Evolutionary conservation across 1,284 basidiomycete genomes (phyloP).

Genomic region (Cryptococcus sp.): DNA sequence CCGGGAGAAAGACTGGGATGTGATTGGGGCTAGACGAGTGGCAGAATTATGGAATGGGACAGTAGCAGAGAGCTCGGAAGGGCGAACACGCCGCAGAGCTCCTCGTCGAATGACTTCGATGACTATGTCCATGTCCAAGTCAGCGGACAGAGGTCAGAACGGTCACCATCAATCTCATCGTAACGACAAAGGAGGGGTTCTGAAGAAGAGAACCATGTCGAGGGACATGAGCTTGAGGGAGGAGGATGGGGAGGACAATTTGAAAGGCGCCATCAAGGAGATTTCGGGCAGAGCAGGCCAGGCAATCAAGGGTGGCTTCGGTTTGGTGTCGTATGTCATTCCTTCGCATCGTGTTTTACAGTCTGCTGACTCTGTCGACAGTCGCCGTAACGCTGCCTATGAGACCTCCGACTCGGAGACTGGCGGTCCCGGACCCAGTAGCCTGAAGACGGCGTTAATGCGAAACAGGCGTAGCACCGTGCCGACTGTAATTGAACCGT

Average conservation of each 20-base stretch:
- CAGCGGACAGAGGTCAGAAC: constrained; percentile 2
- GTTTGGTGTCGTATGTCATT: constrained; percentile 35
- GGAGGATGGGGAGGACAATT: constrained; percentile 19
- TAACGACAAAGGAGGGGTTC: constrained; percentile 4
- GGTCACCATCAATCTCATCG: background rate
- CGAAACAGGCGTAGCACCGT: constrained; percentile 29
- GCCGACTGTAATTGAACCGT: constrained; percentile 45
- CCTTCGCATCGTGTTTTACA: background rate
- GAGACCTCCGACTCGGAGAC: constrained; percentile 48
- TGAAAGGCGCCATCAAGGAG: constrained; percentile 35
- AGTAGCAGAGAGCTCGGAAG: constrained; percentile 14
- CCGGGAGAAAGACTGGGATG: constrained; percentile 46
- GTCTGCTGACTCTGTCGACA: constrained; percentile 8
- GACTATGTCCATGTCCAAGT: constrained; percentile 3
- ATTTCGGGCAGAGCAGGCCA: constrained; percentile 36
- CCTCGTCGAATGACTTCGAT: constrained; percentile 2
- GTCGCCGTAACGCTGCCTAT: constrained; percentile 25
- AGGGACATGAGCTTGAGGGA: constrained; percentile 20
- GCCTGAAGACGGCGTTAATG: constrained; percentile 17
- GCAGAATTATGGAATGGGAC: constrained; percentile 45
- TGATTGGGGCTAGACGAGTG: constrained; percentile 44
- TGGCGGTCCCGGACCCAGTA: constrained; percentile 23
- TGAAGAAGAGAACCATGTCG: constrained; percentile 19
- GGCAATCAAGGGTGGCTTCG: constrained; percentile 40
- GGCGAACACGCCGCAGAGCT: constrained; percentile 1